Conservation (phyloP, 129 eudicot genomes). For the Lactuca saligna region DNA sequence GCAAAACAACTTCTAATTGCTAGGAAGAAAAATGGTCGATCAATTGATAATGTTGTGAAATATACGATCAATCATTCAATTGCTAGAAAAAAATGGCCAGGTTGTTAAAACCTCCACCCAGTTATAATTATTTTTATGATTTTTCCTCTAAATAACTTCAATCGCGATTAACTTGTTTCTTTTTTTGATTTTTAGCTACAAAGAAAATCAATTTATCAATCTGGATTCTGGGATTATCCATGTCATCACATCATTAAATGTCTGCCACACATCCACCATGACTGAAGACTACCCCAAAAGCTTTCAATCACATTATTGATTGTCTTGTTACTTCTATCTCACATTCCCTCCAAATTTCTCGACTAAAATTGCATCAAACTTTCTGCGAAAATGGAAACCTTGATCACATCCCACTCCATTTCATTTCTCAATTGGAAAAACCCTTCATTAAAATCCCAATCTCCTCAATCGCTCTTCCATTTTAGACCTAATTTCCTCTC, state of each 20-base stretch:
- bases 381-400: slow-evolving; percentile 25
- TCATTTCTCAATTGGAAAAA: slow-evolving; percentile 28
- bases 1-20: no score
- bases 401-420: slow-evolving; percentile 35
- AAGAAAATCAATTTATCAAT: no score
- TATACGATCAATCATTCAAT: no score
- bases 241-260: slow-evolving; percentile 29
- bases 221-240: slow-evolving; percentile 10
- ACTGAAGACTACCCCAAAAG: background rate
- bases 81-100: no score
- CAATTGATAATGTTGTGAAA: no score
- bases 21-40: no score
- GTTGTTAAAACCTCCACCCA: no score
- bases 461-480: slow-evolving; percentile 22
- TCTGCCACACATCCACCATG: slow-evolving; percentile 33
- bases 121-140: no score
- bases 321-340: background rate
- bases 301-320: slow-evolving; percentile 10
- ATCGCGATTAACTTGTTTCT: no score
- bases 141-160: no score
- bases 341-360: background rate
- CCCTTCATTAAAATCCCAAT: slow-evolving; percentile 14
- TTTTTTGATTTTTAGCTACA: no score
- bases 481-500: background rate
- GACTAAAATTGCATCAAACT: slow-evolving; percentile 6